Evolutionary conservation across 768 basidiomycete genomes (phyloP), one percentile per base, ranked within the genome.

Genomic region (Termitomyces sp.): DNA sequence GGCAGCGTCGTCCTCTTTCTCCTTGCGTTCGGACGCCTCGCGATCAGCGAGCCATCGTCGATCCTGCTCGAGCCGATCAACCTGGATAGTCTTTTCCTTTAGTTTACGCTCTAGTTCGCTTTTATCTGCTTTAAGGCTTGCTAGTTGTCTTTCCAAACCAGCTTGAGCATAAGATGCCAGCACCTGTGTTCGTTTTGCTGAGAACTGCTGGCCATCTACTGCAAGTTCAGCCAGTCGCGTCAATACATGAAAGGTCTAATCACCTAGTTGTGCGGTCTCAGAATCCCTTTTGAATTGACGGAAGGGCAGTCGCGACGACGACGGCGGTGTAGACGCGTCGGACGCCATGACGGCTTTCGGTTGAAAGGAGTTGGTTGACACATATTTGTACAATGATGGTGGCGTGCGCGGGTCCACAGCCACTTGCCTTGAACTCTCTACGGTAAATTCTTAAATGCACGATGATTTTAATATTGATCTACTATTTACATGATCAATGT

Each of bases 1-100:
- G 3, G 63, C 66, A 15, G 79, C 73, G 52, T 88, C 82, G 10
- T 66, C 66, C 53, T 89, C 84, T 67, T 82, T 87, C 67, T 85
- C 86, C 54, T 84, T 82, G 22, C 81, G 72, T 56, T 90, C 88
- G 35, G 84, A 81, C 46, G 78, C 73, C 65, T 91, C 89, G 3
- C 85, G 68, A 57, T 90, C 87, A 0, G 84, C 73, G 47, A 90
- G 76, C 73, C 77, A 89, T 16, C 86, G 72, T 35, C 89, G 72
- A 63, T 92, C 90, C 16, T 79, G 72, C 62, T 91, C 87, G 10
- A 93, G 74, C 41, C 82, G 71, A 40, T 88, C 87, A 25, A 91
- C 77, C 22, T 71, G 65, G 1, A 76, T 59, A 2, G 89, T 85
- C 63, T 80, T 82, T 67, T 91, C 85, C 31, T 84, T 75, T 3